Percentiles rank a stretch among this genome's conserved stretches.
Evolutionary conservation across 176 grass and related monocot species (phyloP).

Genomic region (Aegilops longissima): DNA sequence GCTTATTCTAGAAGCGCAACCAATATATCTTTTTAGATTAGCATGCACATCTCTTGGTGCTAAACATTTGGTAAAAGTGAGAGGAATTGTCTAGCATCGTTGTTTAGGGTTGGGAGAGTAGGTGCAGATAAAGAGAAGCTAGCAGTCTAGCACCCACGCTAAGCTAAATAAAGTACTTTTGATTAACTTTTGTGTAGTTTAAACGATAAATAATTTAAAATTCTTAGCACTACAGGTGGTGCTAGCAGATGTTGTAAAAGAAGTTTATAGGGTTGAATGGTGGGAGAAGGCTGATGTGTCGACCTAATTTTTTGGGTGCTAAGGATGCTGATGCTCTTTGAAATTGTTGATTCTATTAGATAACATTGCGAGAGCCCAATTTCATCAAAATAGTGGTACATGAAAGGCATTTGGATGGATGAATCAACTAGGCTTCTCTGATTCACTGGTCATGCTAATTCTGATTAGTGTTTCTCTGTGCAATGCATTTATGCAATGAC

Average conservation of each 20-base stretch:
- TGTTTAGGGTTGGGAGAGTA: background rate
- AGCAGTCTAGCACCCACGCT: background rate
- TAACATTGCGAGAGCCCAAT: background rate
- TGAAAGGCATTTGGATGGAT: background rate
- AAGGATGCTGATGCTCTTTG: background rate
- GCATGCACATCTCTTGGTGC: background rate
- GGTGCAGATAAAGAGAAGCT: background rate
- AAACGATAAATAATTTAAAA: background rate
- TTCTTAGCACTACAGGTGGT: background rate
- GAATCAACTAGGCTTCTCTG: background rate
- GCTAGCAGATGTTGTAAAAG: background rate
- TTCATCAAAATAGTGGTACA: background rate
- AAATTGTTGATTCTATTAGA: conserved; percentile 1
- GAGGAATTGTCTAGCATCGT: background rate
- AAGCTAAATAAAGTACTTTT: background rate
- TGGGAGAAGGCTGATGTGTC: background rate
- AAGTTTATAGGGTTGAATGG: background rate
- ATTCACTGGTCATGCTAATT: background rate
- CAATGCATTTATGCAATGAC: background rate
- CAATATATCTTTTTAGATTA: background rate
- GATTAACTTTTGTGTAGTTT: background rate
- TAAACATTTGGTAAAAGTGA: background rate
- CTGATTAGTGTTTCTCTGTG: conserved; percentile 13
- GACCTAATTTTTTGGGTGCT: background rate
- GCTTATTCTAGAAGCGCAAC: too few species aligned